phyloP scores from a whole-genome alignment of 495 filamentous ascomycete species.

The Podospora bellae-mahoneyi region DNA sequence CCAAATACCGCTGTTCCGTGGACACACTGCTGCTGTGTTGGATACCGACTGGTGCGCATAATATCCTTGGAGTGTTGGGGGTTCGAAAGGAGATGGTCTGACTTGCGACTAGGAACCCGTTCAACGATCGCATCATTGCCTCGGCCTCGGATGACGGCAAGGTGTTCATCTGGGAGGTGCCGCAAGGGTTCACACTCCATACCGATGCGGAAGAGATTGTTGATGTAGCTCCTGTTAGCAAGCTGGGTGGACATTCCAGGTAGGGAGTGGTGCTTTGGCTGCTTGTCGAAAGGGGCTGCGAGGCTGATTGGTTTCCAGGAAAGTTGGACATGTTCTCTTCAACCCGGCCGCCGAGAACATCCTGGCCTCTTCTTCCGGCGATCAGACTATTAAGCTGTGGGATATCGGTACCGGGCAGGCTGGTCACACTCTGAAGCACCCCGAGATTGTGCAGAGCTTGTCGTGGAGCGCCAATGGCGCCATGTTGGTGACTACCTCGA shows the following conservation, averaged over 20 bases:
- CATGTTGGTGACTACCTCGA: constrained; percentile 85
- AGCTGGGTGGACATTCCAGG: constrained; percentile 72
- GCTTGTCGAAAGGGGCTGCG: constrained; percentile 1
- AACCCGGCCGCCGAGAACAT: constrained; percentile 95
- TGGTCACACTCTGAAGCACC: constrained; percentile 71
- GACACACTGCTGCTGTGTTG: constrained; percentile 90
- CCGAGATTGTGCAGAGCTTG: constrained; percentile 88
- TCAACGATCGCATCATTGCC: constrained; percentile 87
- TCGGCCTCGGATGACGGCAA: constrained; percentile 96
- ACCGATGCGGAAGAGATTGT: constrained; percentile 77
- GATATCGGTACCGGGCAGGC: constrained; percentile 78
- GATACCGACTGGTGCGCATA: constrained; percentile 86
- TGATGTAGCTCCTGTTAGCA: constrained; percentile 76
- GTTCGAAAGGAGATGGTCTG: constrained; percentile 32
- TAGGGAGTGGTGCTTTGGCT: constrained; percentile 17
- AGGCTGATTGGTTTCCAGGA: constrained; percentile 52
- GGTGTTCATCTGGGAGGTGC: constrained; percentile 94
- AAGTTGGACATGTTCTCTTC: constrained; percentile 95
- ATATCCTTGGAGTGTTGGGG: background rate
- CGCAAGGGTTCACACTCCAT: constrained; percentile 77
- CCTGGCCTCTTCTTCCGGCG: constrained; percentile 90
- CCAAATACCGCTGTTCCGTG: constrained; percentile 88
- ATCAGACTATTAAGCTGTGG: constrained; percentile 94
- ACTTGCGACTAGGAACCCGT: constrained; percentile 68
- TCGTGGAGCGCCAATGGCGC: constrained; percentile 94